Base-by-base conservation (phyloP, 2,329 filamentous ascomycete species). In the Monosporascus ibericus region DNA sequence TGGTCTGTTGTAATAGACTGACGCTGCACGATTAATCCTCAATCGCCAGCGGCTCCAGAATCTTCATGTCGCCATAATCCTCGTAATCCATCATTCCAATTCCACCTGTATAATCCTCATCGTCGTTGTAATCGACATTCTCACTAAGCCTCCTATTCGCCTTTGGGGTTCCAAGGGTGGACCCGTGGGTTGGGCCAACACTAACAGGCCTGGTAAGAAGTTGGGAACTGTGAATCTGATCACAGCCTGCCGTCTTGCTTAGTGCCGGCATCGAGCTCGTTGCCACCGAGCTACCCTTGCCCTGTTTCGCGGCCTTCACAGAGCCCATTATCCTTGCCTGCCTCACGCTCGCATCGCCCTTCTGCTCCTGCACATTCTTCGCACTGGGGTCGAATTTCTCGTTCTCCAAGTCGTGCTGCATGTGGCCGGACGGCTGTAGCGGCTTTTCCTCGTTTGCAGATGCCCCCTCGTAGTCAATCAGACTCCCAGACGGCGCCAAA, bases 381-480 rank as follows among this genome's bases (percentile, higher is more conserved):
- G 59, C 61, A 30, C 9, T 48, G 3, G 60, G 60, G 22, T 64
- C 59, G 18, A 63, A 66, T 49, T 65, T 66, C 52, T 65, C 61
- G 30, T 64, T 64, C 42, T 48, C 55, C 48, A 57, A 47, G n/a
- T 60, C 59, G 6, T 50, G 46, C 5, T 48, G 44, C 5, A 49
- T 56, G 8, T 59, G 56, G n/a, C 57, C 51, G 7, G 62, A 56
- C 3, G 57, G 55, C 39, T 57, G 53, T 9, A 53, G 50, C 18
- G 55, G 55, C 15, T 25, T 30, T 3, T 37, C 46, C n/a, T 39
- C 46, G 25, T 53, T 38, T 2, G 47, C 30, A 1, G 24, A 44
- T 6, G 59, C 55, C 5, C 74, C 72, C 47, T 73, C 75, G 51
- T 79, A 59, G 38, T 72, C 70, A 50, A 81, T 73, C 9, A 80